These are phyloP conservation scores for Larix kaempferi DNA, from an alignment of 75 land plant genomes.

Conservation along the genomic window DNA sequence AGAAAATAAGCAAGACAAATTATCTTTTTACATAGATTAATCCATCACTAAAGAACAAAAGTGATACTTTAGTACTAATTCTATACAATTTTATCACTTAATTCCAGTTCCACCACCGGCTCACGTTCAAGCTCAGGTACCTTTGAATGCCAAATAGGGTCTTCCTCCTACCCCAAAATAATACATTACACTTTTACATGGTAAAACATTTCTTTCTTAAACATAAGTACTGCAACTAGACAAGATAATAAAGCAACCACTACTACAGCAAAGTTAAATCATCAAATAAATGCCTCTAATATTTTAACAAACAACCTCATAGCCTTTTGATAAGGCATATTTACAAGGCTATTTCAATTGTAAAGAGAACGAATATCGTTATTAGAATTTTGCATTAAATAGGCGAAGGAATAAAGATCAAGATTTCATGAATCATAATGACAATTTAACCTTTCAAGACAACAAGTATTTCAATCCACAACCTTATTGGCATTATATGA, in stretches of 20 bases:
- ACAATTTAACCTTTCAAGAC: neutral
- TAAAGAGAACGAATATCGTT: conserved; percentile 7
- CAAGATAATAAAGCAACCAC: neutral
- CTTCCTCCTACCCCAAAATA: conserved; percentile 68
- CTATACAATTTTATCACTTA: conserved; percentile 22
- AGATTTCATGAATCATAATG: neutral
- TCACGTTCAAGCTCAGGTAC: conserved; percentile 48
- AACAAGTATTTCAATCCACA: neutral
- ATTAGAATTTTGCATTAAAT: neutral
- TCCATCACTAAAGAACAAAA: neutral
- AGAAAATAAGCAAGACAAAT: neutral
- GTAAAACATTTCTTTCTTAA: neutral
- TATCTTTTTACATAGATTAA: neutral
- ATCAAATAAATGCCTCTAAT: conserved; percentile 56
- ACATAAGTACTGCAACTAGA: neutral
- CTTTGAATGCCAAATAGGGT: conserved; percentile 85
- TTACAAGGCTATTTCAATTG: conserved; percentile 84
- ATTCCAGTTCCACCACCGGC: conserved; percentile 61
- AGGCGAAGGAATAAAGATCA: neutral
- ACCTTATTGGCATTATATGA: neutral
- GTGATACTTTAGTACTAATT: neutral
- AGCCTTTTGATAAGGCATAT: conserved; percentile 88
- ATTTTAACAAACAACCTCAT: conserved; percentile 97
- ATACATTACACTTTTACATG: neutral
- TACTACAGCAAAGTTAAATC: neutral